Percentiles rank a stretch among this genome's conserved stretches.
Evolutionary conservation across 306 rosid species (phyloP).

Genomic region (Arachis stenosperma): DNA sequence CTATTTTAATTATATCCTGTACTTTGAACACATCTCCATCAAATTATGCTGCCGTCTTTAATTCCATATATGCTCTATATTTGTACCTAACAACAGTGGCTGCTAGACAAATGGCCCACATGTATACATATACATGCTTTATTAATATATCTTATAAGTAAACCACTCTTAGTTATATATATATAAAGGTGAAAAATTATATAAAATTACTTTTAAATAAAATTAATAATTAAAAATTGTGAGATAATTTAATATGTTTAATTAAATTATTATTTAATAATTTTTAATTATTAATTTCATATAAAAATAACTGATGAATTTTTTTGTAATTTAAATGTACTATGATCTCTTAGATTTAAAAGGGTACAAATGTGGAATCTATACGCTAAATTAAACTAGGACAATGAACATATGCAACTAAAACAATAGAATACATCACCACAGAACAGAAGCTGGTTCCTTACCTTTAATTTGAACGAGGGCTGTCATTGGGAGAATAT

Average conservation of each 20-base stretch:
- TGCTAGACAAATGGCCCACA: conserved; percentile 49
- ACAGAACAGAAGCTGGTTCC: conserved; percentile 54
- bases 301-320: too few relatives aligned
- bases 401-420: conserved; percentile 25
- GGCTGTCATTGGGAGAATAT: conserved; percentile 49
- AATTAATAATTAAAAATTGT: too few relatives aligned
- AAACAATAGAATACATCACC: conserved; percentile 37
- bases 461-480: conserved; percentile 26
- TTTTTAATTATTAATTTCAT: too few relatives aligned
- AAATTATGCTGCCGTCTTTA: conserved; percentile 38
- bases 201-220: too few relatives aligned
- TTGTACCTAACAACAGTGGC: conserved; percentile 40
- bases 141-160: conserved; percentile 27
- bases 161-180: conserved; percentile 42
- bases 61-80: conserved; percentile 39
- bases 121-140: conserved; percentile 46
- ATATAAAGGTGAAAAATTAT: too few relatives aligned
- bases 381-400: conserved; percentile 28
- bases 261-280: too few relatives aligned
- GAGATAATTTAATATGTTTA: too few relatives aligned
- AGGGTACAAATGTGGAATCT: conserved; percentile 40
- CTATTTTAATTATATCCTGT: conserved; percentile 30
- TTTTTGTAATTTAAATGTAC: conserved; percentile 17
- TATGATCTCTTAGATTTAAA: conserved; percentile 23
- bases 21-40: conserved; percentile 43